Evolutionary conservation across 176 grass and related monocot genomes (phyloP).

Genomic region (Zoysia japonica): DNA sequence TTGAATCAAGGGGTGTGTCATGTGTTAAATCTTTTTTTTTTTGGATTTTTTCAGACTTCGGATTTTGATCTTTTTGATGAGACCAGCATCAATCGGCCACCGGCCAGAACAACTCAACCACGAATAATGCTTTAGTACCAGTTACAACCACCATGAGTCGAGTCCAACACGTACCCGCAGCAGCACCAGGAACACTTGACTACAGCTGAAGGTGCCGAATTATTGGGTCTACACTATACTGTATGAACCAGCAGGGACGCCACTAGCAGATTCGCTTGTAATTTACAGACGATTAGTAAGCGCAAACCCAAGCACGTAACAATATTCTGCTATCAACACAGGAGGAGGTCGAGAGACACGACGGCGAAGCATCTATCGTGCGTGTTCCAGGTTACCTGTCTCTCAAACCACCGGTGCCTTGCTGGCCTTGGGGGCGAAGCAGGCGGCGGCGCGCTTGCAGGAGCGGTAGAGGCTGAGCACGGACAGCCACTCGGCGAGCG

Average conservation of each 20-base stretch:
- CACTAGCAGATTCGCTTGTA: neutral
- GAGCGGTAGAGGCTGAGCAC: slow-evolving; percentile 55
- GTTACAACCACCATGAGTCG: neutral
- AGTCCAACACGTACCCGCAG: neutral
- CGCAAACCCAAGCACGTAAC: neutral
- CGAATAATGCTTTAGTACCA: neutral
- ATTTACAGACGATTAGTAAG: slow-evolving; percentile 15
- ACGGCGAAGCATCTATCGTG: neutral
- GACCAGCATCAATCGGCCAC: neutral
- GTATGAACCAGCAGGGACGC: neutral
- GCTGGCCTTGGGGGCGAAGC: slow-evolving; percentile 41
- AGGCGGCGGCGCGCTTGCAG: slow-evolving; percentile 52
- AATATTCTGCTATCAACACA: slow-evolving; percentile 8
- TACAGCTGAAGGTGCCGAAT: too few relatives aligned
- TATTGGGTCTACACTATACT: too few relatives aligned
- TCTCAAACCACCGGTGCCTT: slow-evolving; percentile 1
- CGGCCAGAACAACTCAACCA: neutral
- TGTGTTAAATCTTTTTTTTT: neutral
- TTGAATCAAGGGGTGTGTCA: too few relatives aligned
- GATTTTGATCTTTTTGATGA: neutral
- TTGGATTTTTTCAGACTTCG: neutral
- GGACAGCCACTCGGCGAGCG: slow-evolving; percentile 42
- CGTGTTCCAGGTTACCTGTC: neutral
- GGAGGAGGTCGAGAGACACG: neutral
- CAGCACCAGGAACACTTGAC: too few relatives aligned